phyloP scores from a whole-genome alignment of 805 yeast species.

The Starmerella ratchasimensis region DNA sequence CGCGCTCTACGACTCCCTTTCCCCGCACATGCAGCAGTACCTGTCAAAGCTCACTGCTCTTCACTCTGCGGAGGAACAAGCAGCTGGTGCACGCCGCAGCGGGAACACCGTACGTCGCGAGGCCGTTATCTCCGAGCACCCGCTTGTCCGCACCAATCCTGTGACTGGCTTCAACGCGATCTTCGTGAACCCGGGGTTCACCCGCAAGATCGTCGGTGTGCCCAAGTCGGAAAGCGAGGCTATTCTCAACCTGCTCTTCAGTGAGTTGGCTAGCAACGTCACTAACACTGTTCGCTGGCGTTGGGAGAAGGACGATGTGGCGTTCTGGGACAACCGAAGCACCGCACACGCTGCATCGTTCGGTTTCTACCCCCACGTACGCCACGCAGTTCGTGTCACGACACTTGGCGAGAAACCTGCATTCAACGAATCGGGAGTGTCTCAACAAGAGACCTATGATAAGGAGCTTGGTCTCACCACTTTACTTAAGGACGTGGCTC shows the following conservation, averaged over 20 bases:
- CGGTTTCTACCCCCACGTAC: conserved; percentile 56
- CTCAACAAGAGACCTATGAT: conserved; percentile 20
- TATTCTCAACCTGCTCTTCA: conserved; percentile 41
- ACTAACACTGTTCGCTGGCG: conserved; percentile 57
- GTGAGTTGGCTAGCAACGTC: conserved; percentile 38
- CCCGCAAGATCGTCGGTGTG: conserved; percentile 51
- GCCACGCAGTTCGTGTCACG: conserved; percentile 65
- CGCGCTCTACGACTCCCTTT: conserved; percentile 40
- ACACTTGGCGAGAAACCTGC: conserved; percentile 61
- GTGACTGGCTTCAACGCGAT: conserved; percentile 51
- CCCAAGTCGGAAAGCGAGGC: conserved; percentile 54
- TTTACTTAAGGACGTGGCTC: conserved; percentile 22
- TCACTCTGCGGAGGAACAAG: conserved; percentile 55
- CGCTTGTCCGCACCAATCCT: conserved; percentile 60
- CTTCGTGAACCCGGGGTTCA: conserved; percentile 47
- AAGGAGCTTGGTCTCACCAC: conserved; percentile 19
- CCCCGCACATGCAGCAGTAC: conserved; percentile 35
- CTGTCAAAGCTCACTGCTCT: conserved; percentile 41
- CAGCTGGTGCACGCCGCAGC: conserved; percentile 36
- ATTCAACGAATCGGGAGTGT: conserved; percentile 19
- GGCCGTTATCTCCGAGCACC: conserved; percentile 51
- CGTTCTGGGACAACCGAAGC: conserved; percentile 68
- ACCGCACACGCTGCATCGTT: conserved; percentile 54
- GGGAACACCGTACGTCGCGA: conserved; percentile 59
- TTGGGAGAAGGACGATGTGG: conserved; percentile 60